Evolutionary conservation across 108 stramenopile species (phyloP), one percentile per base, ranked within the genome.

Genomic region (Pelagomonas calceolata): DNA sequence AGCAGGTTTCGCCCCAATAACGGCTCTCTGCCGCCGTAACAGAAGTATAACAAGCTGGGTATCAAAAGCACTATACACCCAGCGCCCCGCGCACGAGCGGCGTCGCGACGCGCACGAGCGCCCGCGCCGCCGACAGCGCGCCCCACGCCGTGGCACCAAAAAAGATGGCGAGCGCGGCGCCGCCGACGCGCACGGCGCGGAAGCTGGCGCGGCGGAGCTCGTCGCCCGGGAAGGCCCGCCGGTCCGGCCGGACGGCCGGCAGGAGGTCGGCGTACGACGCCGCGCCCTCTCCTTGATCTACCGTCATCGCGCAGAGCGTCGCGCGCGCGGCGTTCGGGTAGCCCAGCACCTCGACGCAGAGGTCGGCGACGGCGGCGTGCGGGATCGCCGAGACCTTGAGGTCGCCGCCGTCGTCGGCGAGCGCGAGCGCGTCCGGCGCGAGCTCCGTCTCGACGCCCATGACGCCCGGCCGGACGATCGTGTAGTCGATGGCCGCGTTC

Each of bases 381-480:
- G 76, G 68, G 0, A 88, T 83, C 46, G 83, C 64, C 0, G 83
- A 43, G 4, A 88, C 86, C 68, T 80, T 78, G 63, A 90, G 70
- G 76, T 90, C 86, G 14, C 75, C 80, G 30, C 89, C 87, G 76
- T 90, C 73, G 64, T 88, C 87, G 18, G 70, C 79, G 70, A 90
- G 81, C 26, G 73, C 76, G 65, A 84, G 68, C 17, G 68, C 68
- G 45, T 81, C 76, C 34, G 68, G 78, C 51, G 51, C 51, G 51
- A 66, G 64, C 75, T 45, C 66, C 36, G 35, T 16, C 16, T 37
- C 73, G 9, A 12, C 12, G 39, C 39, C 39, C 86, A 89, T 80
- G 39, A 89, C 64, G 68, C 88, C 88, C 16, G 87, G 89, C 39
- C 89, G 73, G 63, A 90, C 76, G 68, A 90, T 88, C 33, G 86